Conservation (phyloP, 495 filamentous ascomycete genomes). For the Astrothelium subdiscretum region DNA sequence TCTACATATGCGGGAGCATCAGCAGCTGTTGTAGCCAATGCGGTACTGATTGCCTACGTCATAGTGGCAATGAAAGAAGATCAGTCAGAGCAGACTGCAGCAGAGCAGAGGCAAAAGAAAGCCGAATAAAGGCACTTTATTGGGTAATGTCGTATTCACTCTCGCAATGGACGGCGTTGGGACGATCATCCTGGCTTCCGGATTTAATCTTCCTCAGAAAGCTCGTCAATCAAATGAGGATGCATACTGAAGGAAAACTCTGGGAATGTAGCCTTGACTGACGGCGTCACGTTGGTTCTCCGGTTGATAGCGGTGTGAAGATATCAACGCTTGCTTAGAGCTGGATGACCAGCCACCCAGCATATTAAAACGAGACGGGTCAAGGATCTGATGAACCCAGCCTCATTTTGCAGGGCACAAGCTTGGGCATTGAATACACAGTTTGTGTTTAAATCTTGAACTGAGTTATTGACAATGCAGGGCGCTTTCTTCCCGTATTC, state of each 20-base stretch:
- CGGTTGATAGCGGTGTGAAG: not conserved
- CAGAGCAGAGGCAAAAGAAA: constrained; percentile 50
- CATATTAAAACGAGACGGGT: not conserved
- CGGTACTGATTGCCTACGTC: constrained; percentile 82
- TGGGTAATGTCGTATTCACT: not conserved
- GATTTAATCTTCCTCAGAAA: not conserved
- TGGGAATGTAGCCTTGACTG: too few species aligned
- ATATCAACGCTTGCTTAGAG: too few species aligned
- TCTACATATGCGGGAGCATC: constrained; percentile 72
- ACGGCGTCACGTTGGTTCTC: too few species aligned
- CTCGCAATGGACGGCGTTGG: not conserved
- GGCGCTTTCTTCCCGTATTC: too few species aligned
- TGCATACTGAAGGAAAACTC: too few species aligned
- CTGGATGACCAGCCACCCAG: too few species aligned
- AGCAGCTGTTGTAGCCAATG: constrained; percentile 83
- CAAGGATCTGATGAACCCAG: not conserved
- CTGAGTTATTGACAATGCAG: too few species aligned
- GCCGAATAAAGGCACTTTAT: constrained; percentile 29
- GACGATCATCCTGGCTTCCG: not conserved
- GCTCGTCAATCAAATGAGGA: not conserved
- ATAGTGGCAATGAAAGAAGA: constrained; percentile 89
- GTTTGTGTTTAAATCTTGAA: too few species aligned
- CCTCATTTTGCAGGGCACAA: too few species aligned
- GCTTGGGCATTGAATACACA: too few species aligned
- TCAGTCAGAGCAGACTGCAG: constrained; percentile 50